Evolutionary conservation across 192 early-diverging fungal genomes (phyloP), one percentile per base, ranked within the genome.

Genomic region (Piromyces finnis): DNA sequence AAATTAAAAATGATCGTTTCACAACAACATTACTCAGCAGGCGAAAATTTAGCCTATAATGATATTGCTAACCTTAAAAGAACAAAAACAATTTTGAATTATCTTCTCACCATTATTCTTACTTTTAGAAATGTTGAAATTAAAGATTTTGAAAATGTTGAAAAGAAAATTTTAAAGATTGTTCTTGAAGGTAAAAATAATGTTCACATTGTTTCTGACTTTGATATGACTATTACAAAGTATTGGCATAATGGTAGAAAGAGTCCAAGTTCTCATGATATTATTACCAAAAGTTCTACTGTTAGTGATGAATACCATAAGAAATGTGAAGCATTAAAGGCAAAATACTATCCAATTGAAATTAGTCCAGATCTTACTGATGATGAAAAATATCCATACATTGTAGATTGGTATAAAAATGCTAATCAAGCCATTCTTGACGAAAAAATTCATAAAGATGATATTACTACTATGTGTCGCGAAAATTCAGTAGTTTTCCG

Each of bases 321-420:
- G 35, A 82, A 26, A 28, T 78, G 29, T 84, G 80, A 88, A 6
- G 83, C 77, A 18, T 82, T 93, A 16, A 89, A 86, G 81, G 83
- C 89, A 29, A 88, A 88, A n/a, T 94, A 90, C 83, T 93, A 92
- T 82, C 92, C 92, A 9, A 91, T 94, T 51, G 93, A 94, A 82
- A 88, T 94, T 27, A 81, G 84, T 22, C 82, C 83, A 28, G 80
- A 41, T 0, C 35, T 92, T 37, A 81, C 87, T 59, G 78, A 81
- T 39, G 85, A 89, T 32, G 88, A 91, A 78, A 94, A 93, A 83
- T 81, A 86, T 22, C 85, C 85, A n/a, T 85, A 88, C 16, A 94
- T 94, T 92, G 83, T 87, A 18, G 89, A 90, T 30, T 94, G 93
- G 93, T 94, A 92, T 92, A 22, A 80, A 16, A 83, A 85, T 29